Evolutionary conservation across 495 filamentous ascomycete genomes (phyloP), one percentile per base, ranked within the genome.

Genomic region (Podospora fimiseda): DNA sequence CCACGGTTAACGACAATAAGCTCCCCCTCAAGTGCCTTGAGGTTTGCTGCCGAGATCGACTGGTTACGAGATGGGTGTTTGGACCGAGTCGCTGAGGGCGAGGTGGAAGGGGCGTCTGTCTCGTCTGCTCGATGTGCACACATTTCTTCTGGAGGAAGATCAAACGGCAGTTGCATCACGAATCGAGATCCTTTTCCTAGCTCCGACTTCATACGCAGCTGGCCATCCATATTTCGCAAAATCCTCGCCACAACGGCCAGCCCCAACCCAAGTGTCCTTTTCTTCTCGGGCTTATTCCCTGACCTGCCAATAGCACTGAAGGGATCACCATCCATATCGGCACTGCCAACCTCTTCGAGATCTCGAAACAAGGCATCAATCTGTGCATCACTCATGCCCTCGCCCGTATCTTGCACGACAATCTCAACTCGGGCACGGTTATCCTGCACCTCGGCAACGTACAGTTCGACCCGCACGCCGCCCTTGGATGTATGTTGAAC

Each of bases 171-270:
- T 51, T 82, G 80, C 13, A 91, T 80, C 16, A 86, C 77, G 59
- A 97, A 94, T 23, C 86, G 78, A 24, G 90, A 92, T 1, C 92
- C 92, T 60, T 86, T 88, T 0, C 88, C 87, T 64, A 86, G 80
- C 64, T 95, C 89, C 0, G 90, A 95, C 57, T 90, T 94, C 5
- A 97, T 73, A 19, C 88, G 80, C 16, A 97, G 67, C 54, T 96
- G 92, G 0, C 92, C 92, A 49, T 92, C 83, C 86, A 95, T 91
- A 59, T 88, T 95, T n/a, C 81, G 79, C 18, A 96, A 74, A 42
- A 88, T 89, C 19, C 90, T 77, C 38, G 92, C 87, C 2, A 95
- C 90, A 11, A 94, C 73, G 1, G 92, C 92, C 21, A 97, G 77
- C 1, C 91, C 92, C 3, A 97, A 74, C 0, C 92, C 92, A 2